Evolutionary conservation across 225 moss, liverwort and hornwort genomes (phyloP).

Genomic region (Climacium dendroides): DNA sequence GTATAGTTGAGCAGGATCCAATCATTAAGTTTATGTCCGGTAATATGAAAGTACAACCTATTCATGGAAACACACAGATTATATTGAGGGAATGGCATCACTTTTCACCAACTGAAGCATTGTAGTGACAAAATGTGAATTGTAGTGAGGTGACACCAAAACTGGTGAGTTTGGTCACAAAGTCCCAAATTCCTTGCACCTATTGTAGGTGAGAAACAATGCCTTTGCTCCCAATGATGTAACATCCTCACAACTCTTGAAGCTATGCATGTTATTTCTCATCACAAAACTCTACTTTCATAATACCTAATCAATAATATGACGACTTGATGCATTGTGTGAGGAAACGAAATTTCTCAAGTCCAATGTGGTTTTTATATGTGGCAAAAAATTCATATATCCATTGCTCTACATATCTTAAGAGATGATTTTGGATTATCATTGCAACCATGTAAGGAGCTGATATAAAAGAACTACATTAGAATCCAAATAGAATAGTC

Average conservation of each 20-base stretch:
- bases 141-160: not conserved
- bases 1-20: not conserved
- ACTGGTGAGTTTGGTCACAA: not conserved
- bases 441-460: not conserved
- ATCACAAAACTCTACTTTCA: not conserved
- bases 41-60: not conserved
- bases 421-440: not conserved
- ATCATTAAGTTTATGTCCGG: not conserved
- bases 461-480: not conserved
- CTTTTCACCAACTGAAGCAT: not conserved
- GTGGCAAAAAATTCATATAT: not conserved
- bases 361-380: not conserved
- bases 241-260: not conserved
- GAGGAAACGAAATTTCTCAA: not conserved
- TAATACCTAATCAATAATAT: accelerated
- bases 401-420: not conserved
- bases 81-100: not conserved
- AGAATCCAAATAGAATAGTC: not conserved
- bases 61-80: not conserved
- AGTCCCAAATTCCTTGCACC: not conserved
- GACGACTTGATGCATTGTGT: not conserved
- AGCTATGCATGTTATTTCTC: not conserved
- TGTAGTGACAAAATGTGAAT: not conserved
- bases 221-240: not conserved
- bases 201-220: not conserved